A percentile compares a stretch with the other conserved stretches of the same genome.
These are phyloP conservation scores for Euptelea pleiosperma DNA, from an alignment of 164 flowering plant species.

Conservation along the genomic window DNA sequence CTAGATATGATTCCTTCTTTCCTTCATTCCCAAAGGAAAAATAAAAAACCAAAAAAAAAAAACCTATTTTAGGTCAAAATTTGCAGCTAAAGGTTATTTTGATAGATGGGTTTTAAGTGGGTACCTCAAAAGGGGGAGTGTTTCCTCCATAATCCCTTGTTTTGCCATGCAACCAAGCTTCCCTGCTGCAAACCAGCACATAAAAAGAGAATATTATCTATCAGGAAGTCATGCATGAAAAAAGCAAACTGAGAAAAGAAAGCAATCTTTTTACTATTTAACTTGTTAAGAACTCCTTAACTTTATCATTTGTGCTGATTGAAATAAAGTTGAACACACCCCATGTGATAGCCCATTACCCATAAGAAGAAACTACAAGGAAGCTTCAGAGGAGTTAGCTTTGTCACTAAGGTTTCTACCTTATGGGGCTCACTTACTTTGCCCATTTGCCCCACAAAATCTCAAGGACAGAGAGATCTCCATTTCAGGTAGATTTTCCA, in stretches of 20 bases:
- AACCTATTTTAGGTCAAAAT: neutral
- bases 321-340: constrained; percentile 40
- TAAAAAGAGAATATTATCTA: constrained; percentile 38
- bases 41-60: constrained; percentile 7
- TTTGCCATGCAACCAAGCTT: constrained; percentile 82
- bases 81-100: constrained; percentile 8
- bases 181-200: constrained; percentile 58
- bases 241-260: constrained; percentile 41
- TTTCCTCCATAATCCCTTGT: constrained; percentile 50
- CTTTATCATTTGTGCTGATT: constrained; percentile 26
- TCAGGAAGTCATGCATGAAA: constrained; percentile 64
- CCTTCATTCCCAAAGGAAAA: constrained; percentile 9
- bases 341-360: constrained; percentile 56
- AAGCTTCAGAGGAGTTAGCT: constrained; percentile 39
- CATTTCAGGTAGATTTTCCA: constrained; percentile 22
- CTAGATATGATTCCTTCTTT: neutral
- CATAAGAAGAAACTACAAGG: constrained; percentile 28
- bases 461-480: constrained; percentile 43
- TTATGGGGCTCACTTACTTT: constrained; percentile 28
- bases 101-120: constrained; percentile 12
- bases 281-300: constrained; percentile 22
- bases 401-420: constrained; percentile 31
- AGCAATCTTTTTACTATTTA: constrained; percentile 36
- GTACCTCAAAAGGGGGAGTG: constrained; percentile 67
- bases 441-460: constrained; percentile 50